phyloP scores from a whole-genome alignment of 495 filamentous ascomycete genomes.

The Lichenothelia convexa region DNA sequence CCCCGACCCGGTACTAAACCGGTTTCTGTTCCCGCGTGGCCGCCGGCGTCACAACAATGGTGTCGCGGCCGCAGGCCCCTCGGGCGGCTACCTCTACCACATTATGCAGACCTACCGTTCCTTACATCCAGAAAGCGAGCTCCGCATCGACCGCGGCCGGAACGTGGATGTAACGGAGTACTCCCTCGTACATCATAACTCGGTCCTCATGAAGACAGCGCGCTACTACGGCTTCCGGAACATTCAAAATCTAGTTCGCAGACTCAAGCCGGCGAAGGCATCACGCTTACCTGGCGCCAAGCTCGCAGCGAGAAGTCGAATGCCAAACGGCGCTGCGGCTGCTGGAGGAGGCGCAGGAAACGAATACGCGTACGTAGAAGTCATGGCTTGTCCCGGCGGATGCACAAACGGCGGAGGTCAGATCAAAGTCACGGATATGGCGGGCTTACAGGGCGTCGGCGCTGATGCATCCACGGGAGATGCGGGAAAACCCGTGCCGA shows the following conservation, averaged over 20 bases:
- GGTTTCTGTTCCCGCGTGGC: constrained; percentile 45
- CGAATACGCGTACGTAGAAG: constrained; percentile 82
- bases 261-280: constrained; percentile 58
- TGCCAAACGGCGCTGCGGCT: constrained; percentile 13
- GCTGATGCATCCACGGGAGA: constrained; percentile 16
- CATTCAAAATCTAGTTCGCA: constrained; percentile 88
- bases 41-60: constrained; percentile 11
- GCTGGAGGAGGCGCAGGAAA: constrained; percentile 22
- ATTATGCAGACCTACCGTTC: constrained; percentile 56
- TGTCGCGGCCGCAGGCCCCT: constrained; percentile 42
- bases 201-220: constrained; percentile 55
- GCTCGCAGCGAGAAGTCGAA: constrained; percentile 24
- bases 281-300: constrained; percentile 63
- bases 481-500: constrained; percentile 22
- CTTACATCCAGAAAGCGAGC: constrained; percentile 44
- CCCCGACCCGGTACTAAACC: constrained; percentile 47
- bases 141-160: constrained; percentile 55
- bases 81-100: constrained; percentile 74
- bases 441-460: constrained; percentile 13
- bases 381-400: constrained; percentile 96
- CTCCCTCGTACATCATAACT: constrained; percentile 34
- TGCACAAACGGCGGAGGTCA: constrained; percentile 97
- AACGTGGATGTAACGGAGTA: constrained; percentile 87
- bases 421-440: constrained; percentile 67
- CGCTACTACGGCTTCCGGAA: constrained; percentile 95